phyloP scores from a whole-genome alignment of 1,284 basidiomycete genomes.

The Ganoderma sinense region DNA sequence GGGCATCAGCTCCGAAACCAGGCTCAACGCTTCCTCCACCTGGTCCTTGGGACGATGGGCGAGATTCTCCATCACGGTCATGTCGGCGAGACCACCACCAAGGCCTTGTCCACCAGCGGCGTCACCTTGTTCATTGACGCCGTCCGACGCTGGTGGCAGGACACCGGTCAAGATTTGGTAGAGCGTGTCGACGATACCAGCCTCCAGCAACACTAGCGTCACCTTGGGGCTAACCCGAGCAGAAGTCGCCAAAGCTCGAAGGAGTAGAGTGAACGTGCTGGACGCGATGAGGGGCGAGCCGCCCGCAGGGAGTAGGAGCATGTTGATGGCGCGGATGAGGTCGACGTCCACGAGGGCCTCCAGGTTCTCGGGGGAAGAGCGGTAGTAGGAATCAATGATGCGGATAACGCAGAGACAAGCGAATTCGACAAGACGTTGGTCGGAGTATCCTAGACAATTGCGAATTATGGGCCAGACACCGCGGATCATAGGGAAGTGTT shows the following conservation, averaged over 20 bases:
- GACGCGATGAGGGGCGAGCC: conserved; percentile 86
- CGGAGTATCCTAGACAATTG: conserved; percentile 89
- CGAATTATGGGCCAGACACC: conserved; percentile 93
- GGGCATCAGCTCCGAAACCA: conserved; percentile 90
- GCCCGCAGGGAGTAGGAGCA: conserved; percentile 86
- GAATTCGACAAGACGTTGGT: conserved; percentile 93
- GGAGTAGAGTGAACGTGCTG: conserved; percentile 88
- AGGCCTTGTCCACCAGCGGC: conserved; percentile 73
- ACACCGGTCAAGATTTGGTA: conserved; percentile 96
- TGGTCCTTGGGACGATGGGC: conserved; percentile 97
- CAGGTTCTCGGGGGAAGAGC: conserved; percentile 83
- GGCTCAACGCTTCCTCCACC: conserved; percentile 89
- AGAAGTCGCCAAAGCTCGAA: conserved; percentile 87
- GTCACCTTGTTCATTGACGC: conserved; percentile 69
- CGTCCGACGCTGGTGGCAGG: conserved; percentile 69
- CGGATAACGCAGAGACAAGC: conserved; percentile 93
- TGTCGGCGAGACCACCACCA: conserved; percentile 88
- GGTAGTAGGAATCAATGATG: conserved; percentile 89
- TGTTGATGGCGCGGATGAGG: conserved; percentile 86
- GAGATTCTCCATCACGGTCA: conserved; percentile 97
- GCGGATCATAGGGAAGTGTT: conserved; percentile 87
- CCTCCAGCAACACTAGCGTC: conserved; percentile 85
- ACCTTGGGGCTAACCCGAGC: conserved; percentile 89
- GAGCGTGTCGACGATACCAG: conserved; percentile 88
- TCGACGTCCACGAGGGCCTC: conserved; percentile 86